Conservation (phyloP, 768 basidiomycete genomes). For the Tremella yokohamensis region DNA sequence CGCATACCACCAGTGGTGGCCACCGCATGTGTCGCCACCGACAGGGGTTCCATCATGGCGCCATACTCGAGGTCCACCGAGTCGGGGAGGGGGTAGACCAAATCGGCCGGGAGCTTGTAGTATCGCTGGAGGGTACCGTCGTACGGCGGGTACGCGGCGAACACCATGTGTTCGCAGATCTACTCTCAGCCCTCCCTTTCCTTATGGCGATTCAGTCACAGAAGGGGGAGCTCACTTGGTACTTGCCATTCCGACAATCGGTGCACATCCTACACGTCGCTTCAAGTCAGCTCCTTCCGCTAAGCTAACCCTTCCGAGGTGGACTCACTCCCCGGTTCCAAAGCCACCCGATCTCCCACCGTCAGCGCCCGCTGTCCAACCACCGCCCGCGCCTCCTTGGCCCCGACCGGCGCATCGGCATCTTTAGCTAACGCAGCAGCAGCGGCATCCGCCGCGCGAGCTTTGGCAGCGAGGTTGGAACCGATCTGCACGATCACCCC, state of each 20-base stretch:
- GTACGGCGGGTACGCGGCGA: constrained; percentile 89
- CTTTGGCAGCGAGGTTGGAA: constrained; percentile 34
- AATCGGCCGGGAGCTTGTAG: constrained; percentile 79
- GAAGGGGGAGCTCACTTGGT: constrained; percentile 59
- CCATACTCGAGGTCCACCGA: constrained; percentile 86
- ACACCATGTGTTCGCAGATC: constrained; percentile 81
- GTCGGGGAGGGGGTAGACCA: constrained; percentile 67
- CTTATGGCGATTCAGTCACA: background rate
- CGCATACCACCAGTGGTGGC: constrained; percentile 69
- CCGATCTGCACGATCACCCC: constrained; percentile 62
- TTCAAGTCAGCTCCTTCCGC: background rate
- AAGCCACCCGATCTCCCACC: constrained; percentile 79
- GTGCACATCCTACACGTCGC: constrained; percentile 77
- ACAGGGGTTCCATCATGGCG: constrained; percentile 94
- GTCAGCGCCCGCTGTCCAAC: constrained; percentile 56
- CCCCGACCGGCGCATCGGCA: background rate
- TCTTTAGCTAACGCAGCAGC: constrained; percentile 8
- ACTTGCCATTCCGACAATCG: constrained; percentile 73
- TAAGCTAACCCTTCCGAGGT: too few relatives aligned
- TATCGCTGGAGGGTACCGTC: constrained; percentile 85
- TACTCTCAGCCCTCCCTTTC: constrained; percentile 41
- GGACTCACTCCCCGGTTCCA: constrained; percentile 69
- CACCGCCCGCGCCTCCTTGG: constrained; percentile 55
- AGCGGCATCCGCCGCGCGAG: constrained; percentile 21
- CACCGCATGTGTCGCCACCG: constrained; percentile 87